These are phyloP conservation scores for Xerocomus amazonicus DNA, from an alignment of 1,284 basidiomycete species.

Conservation along the genomic window DNA sequence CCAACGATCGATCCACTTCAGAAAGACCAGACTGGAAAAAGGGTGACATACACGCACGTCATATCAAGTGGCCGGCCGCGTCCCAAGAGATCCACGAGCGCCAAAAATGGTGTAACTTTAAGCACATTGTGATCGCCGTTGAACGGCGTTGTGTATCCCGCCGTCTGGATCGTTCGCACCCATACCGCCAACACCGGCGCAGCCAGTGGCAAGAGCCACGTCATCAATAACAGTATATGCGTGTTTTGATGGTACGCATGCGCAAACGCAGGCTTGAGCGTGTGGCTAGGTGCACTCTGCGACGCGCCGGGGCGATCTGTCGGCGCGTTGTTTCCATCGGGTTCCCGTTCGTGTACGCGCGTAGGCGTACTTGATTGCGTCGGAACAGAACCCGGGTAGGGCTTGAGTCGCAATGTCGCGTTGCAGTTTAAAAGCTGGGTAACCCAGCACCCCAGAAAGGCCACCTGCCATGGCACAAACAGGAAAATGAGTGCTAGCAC, in stretches of 20 bases:
- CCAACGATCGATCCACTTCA: slow-evolving; percentile 1
- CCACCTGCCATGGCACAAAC: slow-evolving; percentile 87
- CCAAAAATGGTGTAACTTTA: slow-evolving; percentile 62
- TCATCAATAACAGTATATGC: slow-evolving; percentile 74
- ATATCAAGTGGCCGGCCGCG: slow-evolving; percentile 42
- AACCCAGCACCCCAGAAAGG: slow-evolving; percentile 77
- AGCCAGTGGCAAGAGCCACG: slow-evolving; percentile 78
- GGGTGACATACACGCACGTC: slow-evolving; percentile 34
- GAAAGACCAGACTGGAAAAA: neutral
- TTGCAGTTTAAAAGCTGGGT: slow-evolving; percentile 70
- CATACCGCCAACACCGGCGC: slow-evolving; percentile 85
- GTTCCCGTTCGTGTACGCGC: slow-evolving; percentile 2
- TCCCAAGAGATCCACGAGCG: slow-evolving; percentile 61
- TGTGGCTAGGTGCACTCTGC: neutral
- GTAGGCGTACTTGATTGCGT: slow-evolving; percentile 21
- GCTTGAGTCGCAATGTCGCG: slow-evolving; percentile 11
- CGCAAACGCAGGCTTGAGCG: slow-evolving; percentile 8
- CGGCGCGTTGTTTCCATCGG: neutral
- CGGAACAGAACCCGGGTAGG: slow-evolving; percentile 26
- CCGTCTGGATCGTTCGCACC: slow-evolving; percentile 78
- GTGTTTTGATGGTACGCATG: slow-evolving; percentile 47
- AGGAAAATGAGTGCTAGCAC: slow-evolving; percentile 68
- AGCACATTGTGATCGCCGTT: slow-evolving; percentile 75
- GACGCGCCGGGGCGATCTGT: neutral
- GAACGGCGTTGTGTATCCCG: slow-evolving; percentile 71